phyloP scores from a whole-genome alignment of 306 rosid genomes.

The Phaseolus lunatus region DNA sequence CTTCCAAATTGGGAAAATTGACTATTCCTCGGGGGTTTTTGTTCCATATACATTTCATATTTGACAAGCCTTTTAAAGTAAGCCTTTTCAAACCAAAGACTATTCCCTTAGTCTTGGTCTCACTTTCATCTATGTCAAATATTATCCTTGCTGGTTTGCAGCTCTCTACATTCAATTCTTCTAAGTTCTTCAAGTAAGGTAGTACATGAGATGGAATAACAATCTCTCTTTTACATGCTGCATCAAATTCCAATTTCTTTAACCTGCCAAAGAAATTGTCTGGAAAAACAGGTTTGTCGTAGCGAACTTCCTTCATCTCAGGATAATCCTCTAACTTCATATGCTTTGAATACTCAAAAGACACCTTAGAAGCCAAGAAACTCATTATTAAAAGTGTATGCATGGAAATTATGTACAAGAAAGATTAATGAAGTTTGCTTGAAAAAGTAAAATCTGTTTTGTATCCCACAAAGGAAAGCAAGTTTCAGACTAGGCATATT shows the following conservation, averaged over 20 bases:
- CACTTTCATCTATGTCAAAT: not conserved
- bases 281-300: not conserved
- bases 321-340: not conserved
- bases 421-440: not conserved
- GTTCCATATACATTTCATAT: not conserved
- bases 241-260: constrained; percentile 5
- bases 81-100: not conserved
- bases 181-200: not conserved
- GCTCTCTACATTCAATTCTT: not conserved
- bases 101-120: not conserved
- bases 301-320: not conserved
- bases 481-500: no score
- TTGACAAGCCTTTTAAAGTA: not conserved
- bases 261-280: not conserved
- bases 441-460: no score
- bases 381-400: no score
- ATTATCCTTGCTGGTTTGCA: not conserved
- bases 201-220: constrained; percentile 15
- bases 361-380: no score
- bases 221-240: not conserved
- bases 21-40: not conserved
- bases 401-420: no score
- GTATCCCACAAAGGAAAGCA: no score
- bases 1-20: constrained; percentile 11
- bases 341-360: no score